A percentile compares a stretch with the other conserved stretches of the same genome.
Conservation (phyloP, 2,329 filamentous ascomycete genomes). For the Aureobasidium musti region DNA sequence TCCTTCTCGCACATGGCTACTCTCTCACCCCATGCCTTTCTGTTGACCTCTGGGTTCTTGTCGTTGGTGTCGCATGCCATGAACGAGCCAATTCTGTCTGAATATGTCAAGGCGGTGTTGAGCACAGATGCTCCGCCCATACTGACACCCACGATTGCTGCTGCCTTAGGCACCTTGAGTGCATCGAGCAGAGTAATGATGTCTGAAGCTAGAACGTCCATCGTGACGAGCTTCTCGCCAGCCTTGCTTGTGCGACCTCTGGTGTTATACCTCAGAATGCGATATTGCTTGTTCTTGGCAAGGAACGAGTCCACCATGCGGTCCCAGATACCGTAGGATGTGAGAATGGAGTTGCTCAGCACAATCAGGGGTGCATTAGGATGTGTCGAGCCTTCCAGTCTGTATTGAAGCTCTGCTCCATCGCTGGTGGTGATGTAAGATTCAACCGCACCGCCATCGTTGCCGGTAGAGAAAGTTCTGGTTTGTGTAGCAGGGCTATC, state of each 20-base stretch:
- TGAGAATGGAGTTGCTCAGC: slow-evolving; percentile 78
- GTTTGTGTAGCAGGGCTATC: slow-evolving; percentile 58
- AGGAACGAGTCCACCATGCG: slow-evolving; percentile 65
- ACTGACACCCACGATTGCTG: slow-evolving; percentile 72
- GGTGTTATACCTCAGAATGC: slow-evolving; percentile 74
- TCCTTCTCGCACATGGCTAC: slow-evolving; percentile 67
- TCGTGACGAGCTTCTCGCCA: slow-evolving; percentile 48
- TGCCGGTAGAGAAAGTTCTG: slow-evolving; percentile 54
- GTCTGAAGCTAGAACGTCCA: slow-evolving; percentile 69
- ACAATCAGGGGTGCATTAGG: slow-evolving; percentile 70
- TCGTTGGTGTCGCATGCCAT: slow-evolving; percentile 79
- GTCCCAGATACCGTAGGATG: slow-evolving; percentile 80
- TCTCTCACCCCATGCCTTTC: slow-evolving; percentile 76
- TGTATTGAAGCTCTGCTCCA: slow-evolving; percentile 68
- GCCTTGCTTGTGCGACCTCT: slow-evolving; percentile 63
- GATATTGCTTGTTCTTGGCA: slow-evolving; percentile 59
- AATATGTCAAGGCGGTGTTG: slow-evolving; percentile 68
- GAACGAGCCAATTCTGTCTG: slow-evolving; percentile 60
- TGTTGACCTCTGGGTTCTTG: slow-evolving; percentile 70
- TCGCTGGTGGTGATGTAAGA: slow-evolving; percentile 71
- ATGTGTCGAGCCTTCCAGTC: slow-evolving; percentile 70
- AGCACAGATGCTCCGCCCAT: slow-evolving; percentile 79
- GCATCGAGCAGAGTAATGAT: slow-evolving; percentile 66
- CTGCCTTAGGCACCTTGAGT: slow-evolving; percentile 67
- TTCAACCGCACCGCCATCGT: slow-evolving; percentile 58